Evolutionary conservation across 208 protist genomes (phyloP), one percentile per base, ranked within the genome.

Genomic region (Leishmania guyanensis): DNA sequence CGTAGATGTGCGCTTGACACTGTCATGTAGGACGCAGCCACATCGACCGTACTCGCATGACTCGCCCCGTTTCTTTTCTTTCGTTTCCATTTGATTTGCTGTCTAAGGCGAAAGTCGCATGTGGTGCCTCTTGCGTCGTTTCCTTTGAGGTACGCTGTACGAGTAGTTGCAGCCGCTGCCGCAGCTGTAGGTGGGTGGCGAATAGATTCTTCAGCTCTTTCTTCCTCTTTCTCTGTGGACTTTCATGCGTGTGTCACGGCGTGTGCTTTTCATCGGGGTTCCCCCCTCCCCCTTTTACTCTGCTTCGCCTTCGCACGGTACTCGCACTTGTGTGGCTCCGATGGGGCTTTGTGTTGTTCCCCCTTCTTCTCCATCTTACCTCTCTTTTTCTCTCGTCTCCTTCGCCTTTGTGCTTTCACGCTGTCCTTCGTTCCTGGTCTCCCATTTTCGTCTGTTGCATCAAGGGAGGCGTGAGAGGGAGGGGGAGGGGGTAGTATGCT

Each of bases 181-280:
- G 20, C 20, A 60, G 54, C 22, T 29, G 56, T 3, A 26, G 5
- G 56, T 22, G 56, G 56, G 56, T 5, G 22, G 22, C 14, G 56
- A 17, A 26, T 29, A 26, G 56, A 6, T 62, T 26, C 36, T 39
- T 39, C 36, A 39, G 36, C 56, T 62, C 56, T 29, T 20, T 20
- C 53, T 20, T 56, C 53, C 16, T 54, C 51, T 8, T 54, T 62
- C n/a, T 62, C 22, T 62, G 22, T 6, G 9, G 56, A 62, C 22
- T 12, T n/a, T 10, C 22, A 8, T 8, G 22, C 22, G 56, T n/a
- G 6, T n/a, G 56, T 12, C 12, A 12, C 22, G 12, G 17, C 56
- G 56, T 4, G 66, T 82, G 74, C 60, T 78, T 26, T 81, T 78
- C 12, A 46, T 79, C 36, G 36, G 36, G 36, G 36, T 39, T 39